Evolutionary conservation across 2,329 filamentous ascomycete genomes (phyloP).

Genomic region (Fusarium torreyae): DNA sequence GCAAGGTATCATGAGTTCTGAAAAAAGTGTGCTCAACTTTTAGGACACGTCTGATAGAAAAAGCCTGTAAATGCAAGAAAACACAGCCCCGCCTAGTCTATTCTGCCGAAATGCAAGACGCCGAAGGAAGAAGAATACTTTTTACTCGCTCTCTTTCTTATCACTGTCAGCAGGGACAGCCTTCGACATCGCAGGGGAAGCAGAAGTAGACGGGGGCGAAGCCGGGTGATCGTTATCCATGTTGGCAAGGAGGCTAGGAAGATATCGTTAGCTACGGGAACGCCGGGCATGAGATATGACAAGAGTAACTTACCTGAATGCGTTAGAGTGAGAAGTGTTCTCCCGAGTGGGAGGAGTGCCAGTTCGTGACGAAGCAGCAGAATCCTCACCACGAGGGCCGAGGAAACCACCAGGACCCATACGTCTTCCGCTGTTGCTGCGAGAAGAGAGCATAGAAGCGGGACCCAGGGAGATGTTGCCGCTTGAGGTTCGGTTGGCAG

Average conservation of each 20-base stretch:
- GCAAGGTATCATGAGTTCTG: constrained; percentile 66
- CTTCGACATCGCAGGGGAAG: constrained; percentile 77
- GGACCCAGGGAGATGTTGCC: constrained; percentile 81
- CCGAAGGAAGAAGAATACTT: constrained; percentile 52
- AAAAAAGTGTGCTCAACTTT: constrained; percentile 62
- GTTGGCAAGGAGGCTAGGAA: constrained; percentile 68
- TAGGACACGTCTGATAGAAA: constrained; percentile 62
- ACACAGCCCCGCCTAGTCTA: constrained; percentile 65
- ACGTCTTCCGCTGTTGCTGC: constrained; percentile 90
- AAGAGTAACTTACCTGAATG: constrained; percentile 83
- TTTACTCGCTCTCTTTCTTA: constrained; percentile 68
- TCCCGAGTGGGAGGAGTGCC: constrained; percentile 82
- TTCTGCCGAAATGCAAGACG: constrained; percentile 65
- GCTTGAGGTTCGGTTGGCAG: constrained; percentile 71
- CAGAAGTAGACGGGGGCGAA: constrained; percentile 79
- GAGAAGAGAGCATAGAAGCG: constrained; percentile 87
- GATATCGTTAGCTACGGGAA: constrained; percentile 6
- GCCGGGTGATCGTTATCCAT: constrained; percentile 75
- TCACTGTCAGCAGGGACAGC: constrained; percentile 67
- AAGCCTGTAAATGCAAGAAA: constrained; percentile 65
- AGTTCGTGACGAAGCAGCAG: constrained; percentile 88
- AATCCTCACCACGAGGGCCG: constrained; percentile 84
- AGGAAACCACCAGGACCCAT: constrained; percentile 82
- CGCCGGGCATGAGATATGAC: not conserved
- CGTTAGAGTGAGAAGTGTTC: constrained; percentile 81